Percentiles rank a stretch among this genome's conserved stretches.
Evolutionary conservation across 129 eudicot species (phyloP).

Genomic region (Rutidosis leptorrhynchoides): DNA sequence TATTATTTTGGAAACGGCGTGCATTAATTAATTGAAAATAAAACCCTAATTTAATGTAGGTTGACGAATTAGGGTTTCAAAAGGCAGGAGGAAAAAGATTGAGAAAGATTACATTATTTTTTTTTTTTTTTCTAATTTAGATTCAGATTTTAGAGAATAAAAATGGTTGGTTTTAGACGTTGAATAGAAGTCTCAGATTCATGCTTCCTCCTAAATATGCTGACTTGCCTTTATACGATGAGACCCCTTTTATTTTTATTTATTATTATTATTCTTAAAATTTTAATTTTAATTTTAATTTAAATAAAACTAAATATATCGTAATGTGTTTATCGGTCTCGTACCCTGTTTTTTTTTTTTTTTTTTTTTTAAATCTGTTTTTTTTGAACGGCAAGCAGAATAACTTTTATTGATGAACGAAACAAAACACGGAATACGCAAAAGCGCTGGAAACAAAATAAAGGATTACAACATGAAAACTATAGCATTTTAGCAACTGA

Average conservation of each 20-base stretch:
- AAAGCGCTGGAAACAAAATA: no score
- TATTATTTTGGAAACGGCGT: not conserved
- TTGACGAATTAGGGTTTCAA: not conserved
- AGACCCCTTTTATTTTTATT: slow-evolving; percentile 26
- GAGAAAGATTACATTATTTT: slow-evolving; percentile 30
- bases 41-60: not conserved
- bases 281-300: not conserved
- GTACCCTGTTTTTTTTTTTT: no score
- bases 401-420: no score
- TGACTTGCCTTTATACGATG: slow-evolving; percentile 25
- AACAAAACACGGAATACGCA: no score
- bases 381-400: no score
- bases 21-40: not conserved
- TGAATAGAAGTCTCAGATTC: slow-evolving; percentile 15
- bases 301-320: no score
- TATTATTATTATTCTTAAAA: no score
- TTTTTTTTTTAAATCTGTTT: no score
- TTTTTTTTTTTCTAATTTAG: no score
- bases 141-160: not conserved
- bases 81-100: not conserved
- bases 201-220: slow-evolving; percentile 24
- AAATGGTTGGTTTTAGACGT: slow-evolving; percentile 8
- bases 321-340: no score
- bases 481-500: no score
- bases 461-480: no score